Evolutionary conservation across 768 basidiomycete genomes (phyloP), one percentile per base, ranked within the genome.

Genomic region (Collybiopsis luxurians): DNA sequence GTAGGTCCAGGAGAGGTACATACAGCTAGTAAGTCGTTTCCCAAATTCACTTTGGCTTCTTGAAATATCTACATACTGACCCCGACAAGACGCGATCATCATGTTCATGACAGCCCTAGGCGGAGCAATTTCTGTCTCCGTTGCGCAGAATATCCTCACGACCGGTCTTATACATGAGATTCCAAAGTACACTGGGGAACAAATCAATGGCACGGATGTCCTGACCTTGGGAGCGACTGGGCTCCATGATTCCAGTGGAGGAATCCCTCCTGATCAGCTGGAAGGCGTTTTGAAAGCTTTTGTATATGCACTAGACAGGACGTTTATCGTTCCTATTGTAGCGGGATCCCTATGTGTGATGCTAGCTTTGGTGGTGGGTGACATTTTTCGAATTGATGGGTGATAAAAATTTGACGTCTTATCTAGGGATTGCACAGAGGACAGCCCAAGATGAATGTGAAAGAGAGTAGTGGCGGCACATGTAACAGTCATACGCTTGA

Each of bases 51-150:
- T 43, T 21, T 19, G 42, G 12, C 42, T 17, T 13, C n/a, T 10
- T 43, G 23, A 19, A 10, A 1, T 19, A n/a, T 26, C 4, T 53
- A 11, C 51, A 9, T 21, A n/a, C 11, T 26, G 24, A 19, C 12
- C 39, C 11, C 42, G 36, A 21, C 40, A 54, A n/a, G 53, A 58
- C 1, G 42, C 52, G 2, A 48, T 60, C 28, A 58, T 65, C 39
- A 60, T 63, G 53, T 65, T 65, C 56, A 27, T 60, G 47, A 56
- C 60, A 27, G 58, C 60, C 1, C 50, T 65, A 4, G 59, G 59
- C 12, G 62, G 64, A n/a, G 60, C 64, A 2, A 51, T 66, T 15
- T 63, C 63, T 56, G 54, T 63, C 47, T 62, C 64, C 17, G 56
- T 63, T 36, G 59, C 59, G 2, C 59, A 65, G 38, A 66, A 62